Conservation (phyloP, 2,329 filamentous ascomycete genomes). For the Clonostachys rosea region DNA sequence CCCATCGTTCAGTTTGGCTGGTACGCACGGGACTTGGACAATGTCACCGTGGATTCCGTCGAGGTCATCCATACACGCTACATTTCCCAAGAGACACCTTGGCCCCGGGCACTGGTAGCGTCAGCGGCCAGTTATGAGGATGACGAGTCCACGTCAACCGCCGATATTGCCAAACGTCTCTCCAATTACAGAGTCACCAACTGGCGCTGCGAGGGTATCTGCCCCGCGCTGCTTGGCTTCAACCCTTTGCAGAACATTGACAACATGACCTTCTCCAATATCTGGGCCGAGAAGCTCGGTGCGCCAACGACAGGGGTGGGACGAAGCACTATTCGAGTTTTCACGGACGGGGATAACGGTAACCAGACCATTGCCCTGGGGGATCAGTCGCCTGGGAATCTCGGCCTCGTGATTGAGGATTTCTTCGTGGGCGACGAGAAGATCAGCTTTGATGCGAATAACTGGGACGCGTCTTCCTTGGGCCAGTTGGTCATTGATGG, state of each 20-base stretch:
- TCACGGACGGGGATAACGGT: constrained; percentile 5
- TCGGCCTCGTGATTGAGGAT: constrained; percentile 8
- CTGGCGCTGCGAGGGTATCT: constrained; percentile 10
- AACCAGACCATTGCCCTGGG: constrained; percentile 5
- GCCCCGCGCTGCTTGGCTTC: constrained; percentile 8
- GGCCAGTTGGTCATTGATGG: constrained; percentile 7
- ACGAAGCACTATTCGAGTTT: constrained; percentile 5
- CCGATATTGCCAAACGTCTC: constrained; percentile 4
- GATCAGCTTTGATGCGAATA: constrained; percentile 5
- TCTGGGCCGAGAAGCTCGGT: constrained; percentile 5
- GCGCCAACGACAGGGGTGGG: constrained; percentile 2
- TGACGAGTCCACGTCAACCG: constrained; percentile 4
- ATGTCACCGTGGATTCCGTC: constrained; percentile 16
- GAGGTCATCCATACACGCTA: constrained; percentile 16
- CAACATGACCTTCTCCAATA: constrained; percentile 6
- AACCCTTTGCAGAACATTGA: constrained; percentile 11
- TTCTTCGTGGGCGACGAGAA: constrained; percentile 8
- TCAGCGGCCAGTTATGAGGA: constrained; percentile 7
- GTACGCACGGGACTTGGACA: constrained; percentile 16
- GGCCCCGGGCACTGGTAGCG: constrained; percentile 5
- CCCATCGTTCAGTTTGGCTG: constrained; percentile 28
- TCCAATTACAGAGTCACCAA: constrained; percentile 8
- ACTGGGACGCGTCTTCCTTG: constrained; percentile 4
- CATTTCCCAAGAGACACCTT: constrained; percentile 2
- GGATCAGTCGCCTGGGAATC: constrained; percentile 3